Evolutionary conservation across 768 basidiomycete genomes (phyloP), one percentile per base, ranked within the genome.

Genomic region (Hemileccinum impolitum): DNA sequence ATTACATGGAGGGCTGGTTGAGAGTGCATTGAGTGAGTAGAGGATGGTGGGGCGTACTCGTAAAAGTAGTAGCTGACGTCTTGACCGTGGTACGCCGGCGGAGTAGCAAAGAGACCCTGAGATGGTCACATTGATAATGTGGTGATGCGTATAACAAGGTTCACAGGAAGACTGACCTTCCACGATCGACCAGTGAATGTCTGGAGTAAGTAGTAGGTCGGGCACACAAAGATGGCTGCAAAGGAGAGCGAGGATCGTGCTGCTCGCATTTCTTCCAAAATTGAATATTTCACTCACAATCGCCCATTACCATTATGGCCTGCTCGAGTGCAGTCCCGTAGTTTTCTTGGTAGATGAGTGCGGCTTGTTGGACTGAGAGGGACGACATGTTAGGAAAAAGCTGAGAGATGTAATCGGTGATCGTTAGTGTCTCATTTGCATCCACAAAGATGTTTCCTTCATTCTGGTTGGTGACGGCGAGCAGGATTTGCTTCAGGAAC

Each of bases 11-110:
- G 0, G 7, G 3, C n/a, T 10, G 14, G 18, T 40, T 34, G 7
- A 50, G n/a, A 43, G 12, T 15, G 15, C n/a, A n/a, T n/a, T n/a
- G n/a, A n/a, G n/a, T n/a, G n/a, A n/a, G n/a, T n/a, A n/a, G n/a
- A n/a, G n/a, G 2, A 13, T 8, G n/a, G n/a, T 15, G 38, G 12
- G 7, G 10, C 45, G 1, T 34, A 54, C 52, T 56, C 64, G 4
- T 70, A 56, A 51, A 76, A 78, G 48, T 77, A 77, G 52, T 73
- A 77, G 2, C 46, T 30, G 3, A 66, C 32, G 41, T 77, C 76
- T 3, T 58, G 32, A 31, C 63, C 72, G 42, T 68, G 66, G n/a
- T 39, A 13, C 4, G 48, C 68, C 3, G 66, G 66, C 18, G 68
- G 60, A 35, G 70, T 35, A 0, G 68, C 66, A 43, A 68, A 68